Base-by-base conservation (phyloP, 1,284 basidiomycete species). In the Ustanciosporium gigantosporum region DNA sequence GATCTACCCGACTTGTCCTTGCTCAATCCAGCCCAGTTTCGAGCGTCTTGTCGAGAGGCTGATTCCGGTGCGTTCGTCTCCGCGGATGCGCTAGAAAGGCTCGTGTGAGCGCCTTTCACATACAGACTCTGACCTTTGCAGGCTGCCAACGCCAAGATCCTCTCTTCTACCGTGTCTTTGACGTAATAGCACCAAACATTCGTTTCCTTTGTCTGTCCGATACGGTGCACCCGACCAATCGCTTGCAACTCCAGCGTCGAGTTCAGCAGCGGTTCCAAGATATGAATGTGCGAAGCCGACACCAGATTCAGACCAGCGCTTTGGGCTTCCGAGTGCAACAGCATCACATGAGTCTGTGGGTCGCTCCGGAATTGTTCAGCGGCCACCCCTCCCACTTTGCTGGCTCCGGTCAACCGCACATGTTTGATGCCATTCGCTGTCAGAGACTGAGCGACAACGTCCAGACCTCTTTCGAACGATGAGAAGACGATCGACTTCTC, bases 401-500 rank as follows among this genome's bases (percentile, higher is more conserved):
- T 64, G 1, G 51, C 35, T 15, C 65, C 62, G 3, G 70, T 61
- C 16, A 74, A 31, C 4, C 66, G 61, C 5, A 69, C 68, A 23
- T 42, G 55, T 16, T 42, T 46, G 20, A 76, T 49, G 16, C 60
- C 66, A 25, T 76, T 73, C 16, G 57, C 59, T 11, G 55, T 53
- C 15, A 76, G 59, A n/a, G 65, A 52, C 32, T 74, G 62, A 3
- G 62, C 61, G 2, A 76, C 68, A 14, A 74, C 45, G 32, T 71
- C 70, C 17, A 76, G 40, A 4, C 74, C 74, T n/a, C 67, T 50
- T n/a, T 51, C 41, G 34, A 76, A 76, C 7, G 71, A 66, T 15
- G 68, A 70, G 46, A 76, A 76, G 39, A 76, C 59, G 19, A 76
- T 40, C 36, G 69, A 66, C 46, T 76, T 76, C 24, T 70, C 66